A percentile compares a stretch with the other conserved stretches of the same genome.
Conservation (phyloP, 176 grass and related monocot genomes). For the Aegilops sharonensis region DNA sequence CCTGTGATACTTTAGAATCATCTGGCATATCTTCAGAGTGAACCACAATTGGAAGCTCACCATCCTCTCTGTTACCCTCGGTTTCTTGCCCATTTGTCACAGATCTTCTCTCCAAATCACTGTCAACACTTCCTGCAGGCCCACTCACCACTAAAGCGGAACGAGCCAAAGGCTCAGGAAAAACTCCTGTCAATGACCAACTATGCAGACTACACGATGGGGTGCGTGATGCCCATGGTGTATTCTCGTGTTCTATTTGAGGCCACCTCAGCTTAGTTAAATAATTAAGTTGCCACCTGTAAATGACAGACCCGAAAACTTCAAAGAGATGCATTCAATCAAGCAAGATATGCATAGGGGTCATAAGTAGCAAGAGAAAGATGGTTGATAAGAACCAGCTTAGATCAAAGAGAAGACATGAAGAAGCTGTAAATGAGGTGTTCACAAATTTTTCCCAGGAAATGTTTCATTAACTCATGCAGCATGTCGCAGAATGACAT, state of each 20-base stretch:
- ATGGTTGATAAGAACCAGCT: neutral
- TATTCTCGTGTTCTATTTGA: conserved; percentile 60
- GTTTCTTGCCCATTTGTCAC: conserved; percentile 78
- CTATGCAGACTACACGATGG: conserved; percentile 73
- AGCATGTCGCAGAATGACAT: conserved; percentile 35
- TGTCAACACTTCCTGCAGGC: conserved; percentile 59
- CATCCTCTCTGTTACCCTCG: conserved; percentile 82
- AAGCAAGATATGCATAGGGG: conserved; percentile 12
- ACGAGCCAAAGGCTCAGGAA: conserved; percentile 44
- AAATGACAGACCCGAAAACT: conserved; percentile 69
- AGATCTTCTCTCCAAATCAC: conserved; percentile 67
- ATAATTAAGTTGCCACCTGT: conserved; percentile 89
- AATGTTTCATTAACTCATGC: conserved; percentile 38
- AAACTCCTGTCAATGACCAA: conserved; percentile 63
- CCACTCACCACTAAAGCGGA: conserved; percentile 41
- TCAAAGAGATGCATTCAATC: conserved; percentile 40
- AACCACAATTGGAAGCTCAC: conserved; percentile 60
- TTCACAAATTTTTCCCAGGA: conserved; percentile 19
- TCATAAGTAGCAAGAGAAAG: conserved; percentile 32
- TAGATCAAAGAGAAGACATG: conserved; percentile 31
- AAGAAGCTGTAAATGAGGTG: neutral
- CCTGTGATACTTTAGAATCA: conserved; percentile 26
- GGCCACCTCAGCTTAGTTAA: conserved; percentile 97
- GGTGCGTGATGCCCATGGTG: conserved; percentile 75
- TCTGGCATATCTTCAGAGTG: conserved; percentile 30